Conservation (phyloP, 2,329 filamentous ascomycete genomes). For the Colletotrichum sp. region DNA sequence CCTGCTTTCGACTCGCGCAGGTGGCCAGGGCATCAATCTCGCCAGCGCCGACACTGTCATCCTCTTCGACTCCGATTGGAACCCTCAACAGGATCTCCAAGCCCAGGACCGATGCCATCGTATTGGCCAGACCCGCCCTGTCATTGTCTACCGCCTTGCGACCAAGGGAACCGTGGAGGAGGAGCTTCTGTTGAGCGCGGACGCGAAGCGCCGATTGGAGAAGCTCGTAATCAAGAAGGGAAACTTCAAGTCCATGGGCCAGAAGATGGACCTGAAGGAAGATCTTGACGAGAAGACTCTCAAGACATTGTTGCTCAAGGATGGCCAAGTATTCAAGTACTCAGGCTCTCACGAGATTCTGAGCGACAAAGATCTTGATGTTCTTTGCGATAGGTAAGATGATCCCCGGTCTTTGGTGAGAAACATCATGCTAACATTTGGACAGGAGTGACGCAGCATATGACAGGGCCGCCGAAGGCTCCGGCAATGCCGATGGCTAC, state of each 20-base stretch:
- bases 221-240: conserved; percentile 97
- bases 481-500: conserved; percentile 75
- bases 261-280: conserved; percentile 61
- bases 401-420: rapidly evolving
- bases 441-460: conserved; percentile 63
- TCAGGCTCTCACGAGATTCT: conserved; percentile 70
- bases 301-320: conserved; percentile 68
- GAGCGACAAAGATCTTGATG: conserved; percentile 76
- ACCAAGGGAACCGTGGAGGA: conserved; percentile 95
- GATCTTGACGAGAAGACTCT: conserved; percentile 66
- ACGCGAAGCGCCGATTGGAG: conserved; percentile 89
- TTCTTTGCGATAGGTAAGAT: conserved; percentile 74
- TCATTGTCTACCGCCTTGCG: conserved; percentile 91
- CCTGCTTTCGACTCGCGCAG: conserved; percentile 86
- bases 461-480: conserved; percentile 76
- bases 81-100: conserved; percentile 95
- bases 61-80: conserved; percentile 89
- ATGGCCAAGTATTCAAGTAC: conserved; percentile 70
- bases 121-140: conserved; percentile 90
- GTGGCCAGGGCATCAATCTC: conserved; percentile 94
- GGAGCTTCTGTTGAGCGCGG: conserved; percentile 81
- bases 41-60: conserved; percentile 92
- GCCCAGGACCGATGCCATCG: conserved; percentile 95
- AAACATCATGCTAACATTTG: conserved; percentile 1
- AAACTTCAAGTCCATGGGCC: conserved; percentile 73